A percentile compares a stretch with the other conserved stretches of the same genome.
Evolutionary conservation across 192 early-diverging fungal genomes (phyloP).

Genomic region (Pilaira anomala): DNA sequence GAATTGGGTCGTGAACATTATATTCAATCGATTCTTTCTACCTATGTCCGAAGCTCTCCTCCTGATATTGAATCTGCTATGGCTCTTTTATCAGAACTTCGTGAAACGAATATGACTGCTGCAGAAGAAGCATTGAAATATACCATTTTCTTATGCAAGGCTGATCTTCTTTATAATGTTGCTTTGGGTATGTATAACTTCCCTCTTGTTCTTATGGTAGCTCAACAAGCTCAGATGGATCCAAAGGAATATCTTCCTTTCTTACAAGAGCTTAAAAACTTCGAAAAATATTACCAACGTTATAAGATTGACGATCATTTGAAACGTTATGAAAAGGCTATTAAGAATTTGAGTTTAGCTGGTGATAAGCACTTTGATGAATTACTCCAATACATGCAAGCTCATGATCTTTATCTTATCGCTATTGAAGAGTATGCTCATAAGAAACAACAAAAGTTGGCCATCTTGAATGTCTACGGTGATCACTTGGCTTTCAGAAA

Average conservation of each 20-base stretch:
- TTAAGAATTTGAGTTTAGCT: slow-evolving; percentile 63
- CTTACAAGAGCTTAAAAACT: slow-evolving; percentile 71
- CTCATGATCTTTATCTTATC: slow-evolving; percentile 61
- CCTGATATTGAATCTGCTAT: slow-evolving; percentile 82
- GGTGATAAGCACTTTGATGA: slow-evolving; percentile 55
- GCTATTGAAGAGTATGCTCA: slow-evolving; percentile 57
- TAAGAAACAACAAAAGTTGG: slow-evolving; percentile 41
- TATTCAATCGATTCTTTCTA: slow-evolving; percentile 80
- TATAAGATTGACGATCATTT: slow-evolving; percentile 89
- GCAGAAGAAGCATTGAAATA: slow-evolving; percentile 89
- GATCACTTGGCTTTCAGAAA: slow-evolving; percentile 53
- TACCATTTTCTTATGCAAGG: slow-evolving; percentile 88
- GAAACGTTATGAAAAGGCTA: slow-evolving; percentile 59
- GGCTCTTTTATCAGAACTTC: slow-evolving; percentile 50
- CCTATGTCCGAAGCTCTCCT: slow-evolving; percentile 76
- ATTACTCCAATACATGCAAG: slow-evolving; percentile 56
- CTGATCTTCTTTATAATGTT: slow-evolving; percentile 83
- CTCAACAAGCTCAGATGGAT: slow-evolving; percentile 96
- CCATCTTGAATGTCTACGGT: slow-evolving; percentile 54
- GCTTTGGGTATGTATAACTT: slow-evolving; percentile 96
- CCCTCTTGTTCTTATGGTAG: slow-evolving; percentile 87
- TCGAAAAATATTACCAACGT: slow-evolving; percentile 77
- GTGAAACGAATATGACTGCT: slow-evolving; percentile 47
- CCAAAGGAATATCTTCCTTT: slow-evolving; percentile 93
- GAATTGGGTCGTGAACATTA: slow-evolving; percentile 50